Conservation (phyloP, 129 eudicot genomes). For the Artemisia tridentata region DNA sequence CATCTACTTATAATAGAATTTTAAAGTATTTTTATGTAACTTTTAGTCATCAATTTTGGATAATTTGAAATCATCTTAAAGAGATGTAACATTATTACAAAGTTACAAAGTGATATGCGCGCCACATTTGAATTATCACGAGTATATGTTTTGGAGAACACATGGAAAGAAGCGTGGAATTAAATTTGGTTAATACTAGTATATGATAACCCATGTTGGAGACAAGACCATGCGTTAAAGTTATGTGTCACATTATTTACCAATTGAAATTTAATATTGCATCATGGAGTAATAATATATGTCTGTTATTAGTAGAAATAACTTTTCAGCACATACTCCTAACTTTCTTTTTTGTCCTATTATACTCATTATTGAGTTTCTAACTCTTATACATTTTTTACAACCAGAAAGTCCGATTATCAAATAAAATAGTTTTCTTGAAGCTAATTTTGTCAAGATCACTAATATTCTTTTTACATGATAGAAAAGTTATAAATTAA, state of each 20-base stretch:
- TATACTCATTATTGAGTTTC: conserved; percentile 23
- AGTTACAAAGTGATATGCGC: no score
- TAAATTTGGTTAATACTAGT: not conserved
- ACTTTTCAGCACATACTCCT: conserved; percentile 32
- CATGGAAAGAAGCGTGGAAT: conserved; percentile 27
- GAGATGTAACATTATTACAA: no score
- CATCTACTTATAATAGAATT: no score
- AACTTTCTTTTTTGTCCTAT: conserved; percentile 34
- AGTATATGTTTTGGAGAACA: conserved; percentile 14
- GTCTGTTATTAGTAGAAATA: conserved; percentile 5
- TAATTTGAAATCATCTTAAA: no score
- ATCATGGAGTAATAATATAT: conserved; percentile 27
- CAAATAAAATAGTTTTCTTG: no score
- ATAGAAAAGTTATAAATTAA: no score
- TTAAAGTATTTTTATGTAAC: no score
- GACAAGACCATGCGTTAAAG: conserved; percentile 25
- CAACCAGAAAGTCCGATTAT: no score
- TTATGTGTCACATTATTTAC: conserved; percentile 25
- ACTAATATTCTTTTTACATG: no score
- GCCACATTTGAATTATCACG: conserved; percentile 1
- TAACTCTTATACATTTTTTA: no score
- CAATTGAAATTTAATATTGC: conserved; percentile 30
- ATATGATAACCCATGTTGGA: conserved; percentile 28
- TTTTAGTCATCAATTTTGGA: no score
- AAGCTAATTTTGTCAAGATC: no score